Conservation (phyloP, 208 protist genomes). For the Acanthamoeba castellanii region DNA sequence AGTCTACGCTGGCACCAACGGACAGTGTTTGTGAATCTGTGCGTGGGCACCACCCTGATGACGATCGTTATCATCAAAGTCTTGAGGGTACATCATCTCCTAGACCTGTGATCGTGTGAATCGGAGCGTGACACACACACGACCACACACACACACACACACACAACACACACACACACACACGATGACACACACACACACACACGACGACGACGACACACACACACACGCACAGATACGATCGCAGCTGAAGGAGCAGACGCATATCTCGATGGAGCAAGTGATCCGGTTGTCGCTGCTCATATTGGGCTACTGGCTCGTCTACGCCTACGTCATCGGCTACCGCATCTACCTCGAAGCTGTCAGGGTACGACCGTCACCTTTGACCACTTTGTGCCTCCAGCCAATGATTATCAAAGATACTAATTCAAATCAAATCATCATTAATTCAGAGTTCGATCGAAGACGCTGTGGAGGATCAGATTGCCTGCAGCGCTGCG, state of each 20-base stretch:
- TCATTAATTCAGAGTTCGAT: not conserved
- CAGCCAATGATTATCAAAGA: not conserved
- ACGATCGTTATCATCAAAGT: constrained; percentile 1
- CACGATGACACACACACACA: not conserved
- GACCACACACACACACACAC: not conserved
- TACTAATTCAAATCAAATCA: not conserved
- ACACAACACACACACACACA: not conserved
- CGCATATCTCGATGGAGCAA: not conserved
- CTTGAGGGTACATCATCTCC: not conserved
- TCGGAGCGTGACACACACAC: not conserved
- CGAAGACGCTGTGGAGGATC: not conserved
- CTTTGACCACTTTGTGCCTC: no score
- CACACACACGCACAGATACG: not conserved
- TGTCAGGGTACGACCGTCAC: not conserved
- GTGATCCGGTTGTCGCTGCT: not conserved
- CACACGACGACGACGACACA: no score
- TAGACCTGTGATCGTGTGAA: not conserved
- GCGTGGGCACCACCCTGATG: constrained; percentile 15
- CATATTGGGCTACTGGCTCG: constrained; percentile 10
- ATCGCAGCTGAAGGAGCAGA: not conserved
- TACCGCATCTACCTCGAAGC: constrained; percentile 48
- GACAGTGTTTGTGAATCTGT: not conserved
- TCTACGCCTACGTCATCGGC: constrained; percentile 45
- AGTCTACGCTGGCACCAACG: no score
- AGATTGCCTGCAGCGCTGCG: not conserved